Percentiles rank a stretch among this genome's conserved stretches.
Evolutionary conservation across 306 rosid genomes (phyloP).

Genomic region (Vigna nakashimae): DNA sequence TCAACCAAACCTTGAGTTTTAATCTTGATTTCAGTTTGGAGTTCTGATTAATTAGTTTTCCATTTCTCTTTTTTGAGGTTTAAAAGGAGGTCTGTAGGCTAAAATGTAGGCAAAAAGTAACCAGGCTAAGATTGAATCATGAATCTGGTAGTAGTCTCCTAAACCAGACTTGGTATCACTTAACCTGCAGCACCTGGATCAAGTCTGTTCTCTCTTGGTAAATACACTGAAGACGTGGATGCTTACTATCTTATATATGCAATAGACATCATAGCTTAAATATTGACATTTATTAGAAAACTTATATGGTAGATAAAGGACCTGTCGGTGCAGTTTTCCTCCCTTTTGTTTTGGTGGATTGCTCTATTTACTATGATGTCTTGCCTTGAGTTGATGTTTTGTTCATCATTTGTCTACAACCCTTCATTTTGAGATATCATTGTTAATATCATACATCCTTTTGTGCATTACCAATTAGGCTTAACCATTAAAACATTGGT

Average conservation of each 20-base stretch:
- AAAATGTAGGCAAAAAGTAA: slow-evolving; percentile 26
- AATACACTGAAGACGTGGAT: background rate
- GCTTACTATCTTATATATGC: background rate
- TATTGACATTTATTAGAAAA: background rate
- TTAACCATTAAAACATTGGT: slow-evolving; percentile 17
- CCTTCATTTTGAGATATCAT: slow-evolving; percentile 7
- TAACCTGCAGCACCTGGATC: background rate
- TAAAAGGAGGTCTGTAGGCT: background rate
- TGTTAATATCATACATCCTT: background rate
- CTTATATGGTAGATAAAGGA: background rate
- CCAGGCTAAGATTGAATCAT: slow-evolving; percentile 11
- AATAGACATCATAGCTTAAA: background rate
- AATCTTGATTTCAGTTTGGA: too few species aligned
- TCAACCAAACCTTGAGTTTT: too few species aligned
- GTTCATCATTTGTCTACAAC: background rate
- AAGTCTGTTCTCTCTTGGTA: background rate
- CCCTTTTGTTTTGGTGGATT: background rate
- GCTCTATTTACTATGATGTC: background rate
- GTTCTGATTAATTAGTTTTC: too few species aligned
- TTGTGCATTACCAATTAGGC: slow-evolving; percentile 15
- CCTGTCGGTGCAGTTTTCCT: background rate
- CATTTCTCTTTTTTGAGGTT: background rate
- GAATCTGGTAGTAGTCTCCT: slow-evolving; percentile 22
- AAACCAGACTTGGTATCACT: background rate
- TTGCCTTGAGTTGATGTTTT: background rate